These are phyloP conservation scores for Sordaria brevicollis DNA, from an alignment of 495 filamentous ascomycete genomes.

Conservation along the genomic window DNA sequence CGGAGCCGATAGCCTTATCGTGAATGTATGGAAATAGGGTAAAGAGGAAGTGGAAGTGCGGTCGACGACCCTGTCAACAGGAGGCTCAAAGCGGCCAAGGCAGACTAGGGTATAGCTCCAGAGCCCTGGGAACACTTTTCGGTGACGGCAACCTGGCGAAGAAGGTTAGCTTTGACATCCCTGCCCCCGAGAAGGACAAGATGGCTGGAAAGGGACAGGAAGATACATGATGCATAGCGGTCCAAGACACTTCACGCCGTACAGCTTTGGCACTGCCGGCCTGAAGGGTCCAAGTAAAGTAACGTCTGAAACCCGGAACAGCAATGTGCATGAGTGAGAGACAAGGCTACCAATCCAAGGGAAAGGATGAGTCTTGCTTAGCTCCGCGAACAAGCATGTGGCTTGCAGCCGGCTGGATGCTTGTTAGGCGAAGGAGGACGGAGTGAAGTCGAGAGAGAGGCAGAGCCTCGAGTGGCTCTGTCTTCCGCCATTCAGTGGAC, in stretches of 20 bases:
- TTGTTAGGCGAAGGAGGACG: background rate
- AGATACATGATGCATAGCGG: background rate
- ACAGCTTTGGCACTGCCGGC: background rate
- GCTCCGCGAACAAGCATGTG: background rate
- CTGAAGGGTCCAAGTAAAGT: background rate
- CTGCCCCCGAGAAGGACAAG: background rate
- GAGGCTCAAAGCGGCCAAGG: background rate
- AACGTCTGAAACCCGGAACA: background rate
- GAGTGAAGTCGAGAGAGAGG: background rate
- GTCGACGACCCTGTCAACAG: background rate
- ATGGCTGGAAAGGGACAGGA: background rate
- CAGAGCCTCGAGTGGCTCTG: background rate
- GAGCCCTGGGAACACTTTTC: no score
- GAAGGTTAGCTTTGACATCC: background rate
- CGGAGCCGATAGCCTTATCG: background rate
- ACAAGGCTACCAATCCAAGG: background rate
- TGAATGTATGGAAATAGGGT: background rate
- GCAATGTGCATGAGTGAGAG: background rate
- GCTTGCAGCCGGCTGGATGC: background rate
- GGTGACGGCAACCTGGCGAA: background rate
- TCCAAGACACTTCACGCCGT: background rate
- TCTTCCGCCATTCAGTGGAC: background rate
- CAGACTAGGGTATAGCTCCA: background rate
- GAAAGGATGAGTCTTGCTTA: background rate
- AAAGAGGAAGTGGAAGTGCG: no score